These are phyloP conservation scores for Geranium incanum DNA, from an alignment of 441 rosid genomes.

Conservation along the genomic window DNA sequence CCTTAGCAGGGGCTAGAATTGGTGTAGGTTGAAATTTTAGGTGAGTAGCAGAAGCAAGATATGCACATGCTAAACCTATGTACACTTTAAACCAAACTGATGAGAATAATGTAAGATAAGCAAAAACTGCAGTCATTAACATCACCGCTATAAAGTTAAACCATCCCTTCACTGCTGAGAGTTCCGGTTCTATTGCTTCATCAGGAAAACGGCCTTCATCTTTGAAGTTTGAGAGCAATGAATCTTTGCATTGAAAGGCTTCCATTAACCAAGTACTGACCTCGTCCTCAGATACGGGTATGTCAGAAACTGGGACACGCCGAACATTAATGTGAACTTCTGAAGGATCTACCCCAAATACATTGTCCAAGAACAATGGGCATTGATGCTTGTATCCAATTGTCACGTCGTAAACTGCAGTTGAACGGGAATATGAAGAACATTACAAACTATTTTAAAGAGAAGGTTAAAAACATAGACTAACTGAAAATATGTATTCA, in stretches of 20 bases:
- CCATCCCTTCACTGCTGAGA: constrained; percentile 53
- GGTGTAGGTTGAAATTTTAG: constrained; percentile 48
- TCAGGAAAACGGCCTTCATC: constrained; percentile 57
- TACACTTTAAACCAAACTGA: constrained; percentile 55
- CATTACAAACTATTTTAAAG: neutral
- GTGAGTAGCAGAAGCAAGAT: constrained; percentile 48
- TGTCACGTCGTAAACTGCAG: constrained; percentile 82
- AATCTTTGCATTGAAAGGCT: constrained; percentile 60
- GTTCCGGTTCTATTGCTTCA: constrained; percentile 44
- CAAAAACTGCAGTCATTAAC: constrained; percentile 47
- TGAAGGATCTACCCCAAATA: constrained; percentile 76
- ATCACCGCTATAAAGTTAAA: constrained; percentile 45
- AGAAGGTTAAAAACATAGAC: neutral
- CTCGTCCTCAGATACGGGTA: constrained; percentile 50
- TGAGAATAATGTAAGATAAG: constrained; percentile 58
- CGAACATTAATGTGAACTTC: constrained; percentile 83
- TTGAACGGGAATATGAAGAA: constrained; percentile 12
- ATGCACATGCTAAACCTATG: constrained; percentile 54
- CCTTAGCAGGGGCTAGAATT: constrained; percentile 25
- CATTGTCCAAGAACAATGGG: constrained; percentile 82
- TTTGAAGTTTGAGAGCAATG: constrained; percentile 58
- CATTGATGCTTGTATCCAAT: constrained; percentile 73
- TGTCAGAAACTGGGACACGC: constrained; percentile 40
- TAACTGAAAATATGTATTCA: neutral
- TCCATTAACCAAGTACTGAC: constrained; percentile 62